Percentiles rank a stretch among this genome's conserved stretches.
phyloP scores from a whole-genome alignment of 2,329 filamentous ascomycete genomes.

The Calonectria multiphialidica region DNA sequence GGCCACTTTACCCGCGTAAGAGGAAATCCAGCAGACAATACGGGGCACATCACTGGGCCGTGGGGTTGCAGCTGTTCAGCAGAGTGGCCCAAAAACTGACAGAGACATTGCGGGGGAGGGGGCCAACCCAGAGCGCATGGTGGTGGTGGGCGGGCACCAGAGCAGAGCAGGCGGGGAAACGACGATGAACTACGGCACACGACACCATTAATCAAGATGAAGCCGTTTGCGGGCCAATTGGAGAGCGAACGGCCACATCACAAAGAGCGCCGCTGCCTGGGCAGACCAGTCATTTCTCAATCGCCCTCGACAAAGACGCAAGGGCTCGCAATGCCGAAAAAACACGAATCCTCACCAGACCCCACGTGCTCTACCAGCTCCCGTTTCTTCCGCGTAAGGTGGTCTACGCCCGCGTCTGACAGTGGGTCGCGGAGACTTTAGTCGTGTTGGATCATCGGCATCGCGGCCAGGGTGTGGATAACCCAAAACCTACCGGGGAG shows the following conservation, averaged over 20 bases:
- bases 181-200: neutral
- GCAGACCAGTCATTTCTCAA: neutral
- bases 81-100: slow-evolving; percentile 1
- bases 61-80: slow-evolving; percentile 16
- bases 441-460: slow-evolving; percentile 9
- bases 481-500: neutral
- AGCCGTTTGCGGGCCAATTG: slow-evolving; percentile 5
- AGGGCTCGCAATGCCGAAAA: slow-evolving; percentile 5
- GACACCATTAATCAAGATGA: slow-evolving; percentile 16
- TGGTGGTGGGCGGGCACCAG: neutral
- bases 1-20: neutral
- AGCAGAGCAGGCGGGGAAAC: slow-evolving; percentile 12
- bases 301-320: neutral
- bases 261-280: neutral
- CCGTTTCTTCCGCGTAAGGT: neutral
- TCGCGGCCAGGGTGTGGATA: slow-evolving; percentile 1
- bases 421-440: slow-evolving; percentile 8
- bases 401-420: neutral
- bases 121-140: slow-evolving; percentile 9
- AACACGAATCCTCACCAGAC: neutral
- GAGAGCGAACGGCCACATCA: neutral
- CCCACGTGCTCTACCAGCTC: slow-evolving; percentile 26
- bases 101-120: slow-evolving; percentile 26
- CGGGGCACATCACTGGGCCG: slow-evolving; percentile 4
- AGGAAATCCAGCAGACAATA: neutral